Conservation (phyloP, 805 yeast genomes). For the Candida montana region DNA sequence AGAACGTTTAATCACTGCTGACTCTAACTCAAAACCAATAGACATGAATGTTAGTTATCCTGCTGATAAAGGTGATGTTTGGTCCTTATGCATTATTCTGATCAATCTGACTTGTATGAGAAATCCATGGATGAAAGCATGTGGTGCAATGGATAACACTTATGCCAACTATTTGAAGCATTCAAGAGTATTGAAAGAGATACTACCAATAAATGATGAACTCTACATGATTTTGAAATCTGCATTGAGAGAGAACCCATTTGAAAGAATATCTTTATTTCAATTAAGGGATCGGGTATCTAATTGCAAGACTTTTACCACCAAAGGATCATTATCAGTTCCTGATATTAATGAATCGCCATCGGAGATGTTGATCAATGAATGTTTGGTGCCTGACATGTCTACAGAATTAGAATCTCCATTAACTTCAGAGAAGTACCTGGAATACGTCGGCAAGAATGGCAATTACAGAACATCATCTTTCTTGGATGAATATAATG, state of each 20-base stretch:
- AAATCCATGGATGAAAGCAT: constrained; percentile 88
- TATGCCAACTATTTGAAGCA: constrained; percentile 59
- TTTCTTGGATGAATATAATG: no score
- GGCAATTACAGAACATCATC: not conserved
- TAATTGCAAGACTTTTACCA: constrained; percentile 18
- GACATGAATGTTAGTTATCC: constrained; percentile 39
- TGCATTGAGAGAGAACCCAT: constrained; percentile 29
- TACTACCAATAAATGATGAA: constrained; percentile 68
- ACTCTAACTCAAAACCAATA: constrained; percentile 22
- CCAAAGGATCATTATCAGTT: constrained; percentile 16
- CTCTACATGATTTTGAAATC: constrained; percentile 45
- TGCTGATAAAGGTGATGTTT: constrained; percentile 73
- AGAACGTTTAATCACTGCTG: constrained; percentile 50
- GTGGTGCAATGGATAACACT: constrained; percentile 49
- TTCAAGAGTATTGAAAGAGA: constrained; percentile 50
- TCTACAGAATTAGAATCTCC: not conserved
- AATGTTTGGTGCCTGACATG: not conserved
- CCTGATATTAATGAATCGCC: constrained; percentile 8
- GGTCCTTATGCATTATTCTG: constrained; percentile 81
- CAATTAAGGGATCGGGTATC: constrained; percentile 19
- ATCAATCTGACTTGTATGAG: constrained; percentile 77
- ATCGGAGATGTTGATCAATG: not conserved
- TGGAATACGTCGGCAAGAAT: not conserved
- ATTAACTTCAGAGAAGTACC: not conserved
- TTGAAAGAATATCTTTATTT: constrained; percentile 25